Evolutionary conservation across 2,329 filamentous ascomycete genomes (phyloP), one percentile per base, ranked within the genome.

Genomic region (Pezicula carpinea): DNA sequence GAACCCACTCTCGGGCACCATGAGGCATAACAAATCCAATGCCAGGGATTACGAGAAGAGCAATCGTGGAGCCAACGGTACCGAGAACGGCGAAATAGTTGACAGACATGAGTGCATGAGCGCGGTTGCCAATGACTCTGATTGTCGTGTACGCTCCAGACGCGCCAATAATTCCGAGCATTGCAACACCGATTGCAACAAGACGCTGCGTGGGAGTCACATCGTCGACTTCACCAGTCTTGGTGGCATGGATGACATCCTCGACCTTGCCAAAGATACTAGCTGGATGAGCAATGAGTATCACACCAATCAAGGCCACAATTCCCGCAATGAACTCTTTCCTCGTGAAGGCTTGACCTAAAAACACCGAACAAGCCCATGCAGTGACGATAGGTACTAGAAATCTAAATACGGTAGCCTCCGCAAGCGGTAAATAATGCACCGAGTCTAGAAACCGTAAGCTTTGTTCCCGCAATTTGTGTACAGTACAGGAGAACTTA

Each of bases 331-430:
- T 69, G 59, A 89, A 83, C 63, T 96, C 89, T 39, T 78, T 78
- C 17, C 79, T 74, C 1, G 87, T 89, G 62, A 93, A 96, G 0
- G 83, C 81, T 57, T 95, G 87, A 39, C 82, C 79, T 6, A 83
- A 68, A 21, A 91, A 68, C 42, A 90, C 71, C 21, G 85, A 89
- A 63, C 89, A 95, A 13, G 86, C 76, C 69, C 89, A 89, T 47
- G 89, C 89, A 6, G 88, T 80, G 10, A 93, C 74, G n/a, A 85
- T 84, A 0, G 91, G 91, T 0, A 86, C 80, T 4, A 96, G 74
- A 62, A 96, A 96, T 6, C 89, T 91, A 47, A 96, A 85, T 21
- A 96, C 90, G 0, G 89, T 95, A 2, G 90, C 88, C 64, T 96
- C 91, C 11, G 89, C 86, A 1, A 96, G 76, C 0, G 89, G 87